phyloP scores from a whole-genome alignment of 768 basidiomycete species.

The Tulasnella sp. region DNA sequence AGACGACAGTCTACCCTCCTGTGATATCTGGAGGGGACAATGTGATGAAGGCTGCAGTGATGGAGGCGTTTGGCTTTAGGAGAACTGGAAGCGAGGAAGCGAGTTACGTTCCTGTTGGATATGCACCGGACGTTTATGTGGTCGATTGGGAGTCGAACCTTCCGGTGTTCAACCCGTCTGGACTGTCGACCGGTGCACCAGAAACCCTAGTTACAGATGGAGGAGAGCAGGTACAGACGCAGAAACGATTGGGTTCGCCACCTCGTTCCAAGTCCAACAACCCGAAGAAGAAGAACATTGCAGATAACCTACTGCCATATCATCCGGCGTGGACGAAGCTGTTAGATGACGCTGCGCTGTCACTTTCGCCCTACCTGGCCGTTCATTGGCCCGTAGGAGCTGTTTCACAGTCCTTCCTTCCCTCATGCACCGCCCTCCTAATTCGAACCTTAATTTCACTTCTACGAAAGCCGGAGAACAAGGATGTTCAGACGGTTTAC shows the following conservation, averaged over 20 bases:
- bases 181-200: background rate
- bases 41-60: conserved; percentile 25
- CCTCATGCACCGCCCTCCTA: conserved; percentile 45
- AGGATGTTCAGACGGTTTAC: background rate
- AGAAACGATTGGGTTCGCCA: background rate
- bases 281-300: background rate
- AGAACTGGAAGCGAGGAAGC: conserved; percentile 22
- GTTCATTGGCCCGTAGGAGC: conserved; percentile 56
- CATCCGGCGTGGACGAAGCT: conserved; percentile 38
- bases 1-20: conserved; percentile 20
- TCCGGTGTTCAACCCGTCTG: conserved; percentile 35
- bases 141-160: conserved; percentile 48
- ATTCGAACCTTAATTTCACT: conserved; percentile 36
- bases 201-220: background rate
- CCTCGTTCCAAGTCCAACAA: background rate
- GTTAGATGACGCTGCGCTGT: conserved; percentile 33
- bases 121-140: conserved; percentile 40
- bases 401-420: conserved; percentile 36
- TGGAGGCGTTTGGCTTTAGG: conserved; percentile 25
- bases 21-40: conserved; percentile 26
- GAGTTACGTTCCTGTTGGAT: conserved; percentile 4
- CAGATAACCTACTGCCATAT: conserved; percentile 36
- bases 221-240: background rate
- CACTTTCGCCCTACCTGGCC: conserved; percentile 38
- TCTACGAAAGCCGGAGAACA: conserved; percentile 27